phyloP scores from a whole-genome alignment of 495 filamentous ascomycete species.

The Aspergillus ostianus region DNA sequence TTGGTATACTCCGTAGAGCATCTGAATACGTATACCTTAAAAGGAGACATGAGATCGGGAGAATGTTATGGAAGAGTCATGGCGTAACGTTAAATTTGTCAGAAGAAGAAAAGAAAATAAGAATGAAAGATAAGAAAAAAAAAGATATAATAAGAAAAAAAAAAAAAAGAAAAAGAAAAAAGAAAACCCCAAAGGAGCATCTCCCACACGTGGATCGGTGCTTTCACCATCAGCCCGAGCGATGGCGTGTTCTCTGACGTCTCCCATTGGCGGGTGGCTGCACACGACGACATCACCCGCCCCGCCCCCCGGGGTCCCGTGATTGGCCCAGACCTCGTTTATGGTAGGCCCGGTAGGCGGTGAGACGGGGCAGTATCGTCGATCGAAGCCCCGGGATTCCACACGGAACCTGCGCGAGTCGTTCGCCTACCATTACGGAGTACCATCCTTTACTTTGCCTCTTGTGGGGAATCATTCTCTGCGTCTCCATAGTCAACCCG shows the following conservation, averaged over 20 bases:
- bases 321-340: constrained; percentile 10
- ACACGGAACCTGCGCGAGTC: no score
- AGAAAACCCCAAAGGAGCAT: constrained; percentile 9
- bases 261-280: constrained; percentile 23
- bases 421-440: no score
- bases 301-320: constrained; percentile 6
- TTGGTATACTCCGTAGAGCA: background rate
- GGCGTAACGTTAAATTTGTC: background rate
- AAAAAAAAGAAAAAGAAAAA: constrained; percentile 14
- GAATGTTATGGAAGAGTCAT: background rate
- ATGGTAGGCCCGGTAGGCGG: constrained; percentile 9
- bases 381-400: background rate
- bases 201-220: constrained; percentile 26
- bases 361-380: constrained; percentile 11
- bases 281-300: constrained; percentile 3
- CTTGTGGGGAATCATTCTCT: no score
- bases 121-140: background rate
- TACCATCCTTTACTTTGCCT: no score
- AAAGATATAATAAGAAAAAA: background rate
- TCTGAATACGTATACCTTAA: background rate
- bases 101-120: constrained; percentile 1
- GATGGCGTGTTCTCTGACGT: constrained; percentile 34
- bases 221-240: constrained; percentile 33
- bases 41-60: background rate
- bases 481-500: no score